Evolutionary conservation across 441 rosid genomes (phyloP).

Genomic region (Erysimum pusillum): DNA sequence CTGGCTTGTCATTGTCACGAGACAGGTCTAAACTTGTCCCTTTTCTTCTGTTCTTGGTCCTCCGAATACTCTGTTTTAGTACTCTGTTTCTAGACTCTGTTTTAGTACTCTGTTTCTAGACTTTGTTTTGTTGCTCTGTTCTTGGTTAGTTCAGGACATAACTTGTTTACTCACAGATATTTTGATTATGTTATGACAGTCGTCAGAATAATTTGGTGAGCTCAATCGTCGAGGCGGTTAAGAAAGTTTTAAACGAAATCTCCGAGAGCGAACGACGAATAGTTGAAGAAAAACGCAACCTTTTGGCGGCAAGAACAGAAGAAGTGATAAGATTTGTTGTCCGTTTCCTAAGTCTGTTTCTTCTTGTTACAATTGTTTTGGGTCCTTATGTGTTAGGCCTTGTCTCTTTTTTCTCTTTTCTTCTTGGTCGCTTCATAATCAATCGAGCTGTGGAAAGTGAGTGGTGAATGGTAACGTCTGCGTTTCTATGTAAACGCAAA

Average conservation of each 20-base stretch:
- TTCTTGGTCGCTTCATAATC: neutral
- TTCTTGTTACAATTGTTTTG: neutral
- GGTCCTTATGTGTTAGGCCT: conserved; percentile 1
- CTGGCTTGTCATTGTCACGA: neutral
- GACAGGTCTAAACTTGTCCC: neutral
- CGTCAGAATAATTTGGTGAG: neutral
- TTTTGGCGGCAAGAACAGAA: neutral
- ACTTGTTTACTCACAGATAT: neutral
- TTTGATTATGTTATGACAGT: neutral
- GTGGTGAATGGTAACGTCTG: neutral
- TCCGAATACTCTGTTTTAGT: no score
- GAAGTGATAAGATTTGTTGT: neutral
- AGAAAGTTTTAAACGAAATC: neutral
- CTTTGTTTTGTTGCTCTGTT: neutral
- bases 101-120: neutral
- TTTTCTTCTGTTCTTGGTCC: neutral
- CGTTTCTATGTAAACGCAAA: neutral
- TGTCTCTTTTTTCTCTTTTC: neutral
- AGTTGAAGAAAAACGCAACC: neutral
- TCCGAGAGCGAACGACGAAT: neutral
- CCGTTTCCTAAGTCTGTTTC: neutral
- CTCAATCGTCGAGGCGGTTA: neutral
- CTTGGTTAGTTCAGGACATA: neutral
- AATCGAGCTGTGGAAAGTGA: neutral
- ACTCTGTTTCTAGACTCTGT: no score